These are phyloP conservation scores for Trematosphaeria pertusa DNA, from an alignment of 2,329 filamentous ascomycete genomes.

Conservation along the genomic window DNA sequence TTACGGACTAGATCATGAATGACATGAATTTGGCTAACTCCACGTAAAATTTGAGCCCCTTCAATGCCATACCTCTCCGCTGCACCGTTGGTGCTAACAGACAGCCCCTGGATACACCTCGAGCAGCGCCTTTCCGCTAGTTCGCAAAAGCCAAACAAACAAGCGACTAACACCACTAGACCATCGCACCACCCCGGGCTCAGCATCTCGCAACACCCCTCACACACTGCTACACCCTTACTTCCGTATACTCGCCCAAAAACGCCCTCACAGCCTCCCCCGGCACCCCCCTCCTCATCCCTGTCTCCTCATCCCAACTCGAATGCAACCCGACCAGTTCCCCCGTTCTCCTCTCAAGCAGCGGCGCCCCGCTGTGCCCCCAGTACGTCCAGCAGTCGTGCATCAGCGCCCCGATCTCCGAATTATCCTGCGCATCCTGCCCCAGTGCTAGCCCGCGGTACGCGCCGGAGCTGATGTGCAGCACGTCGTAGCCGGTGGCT, in stretches of 20 bases:
- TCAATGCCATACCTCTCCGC: too few relatives aligned
- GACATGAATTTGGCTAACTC: too few relatives aligned
- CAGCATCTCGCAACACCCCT: too few relatives aligned
- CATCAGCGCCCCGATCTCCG: slow-evolving; percentile 59
- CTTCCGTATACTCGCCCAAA: slow-evolving; percentile 18
- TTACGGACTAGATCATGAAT: too few relatives aligned
- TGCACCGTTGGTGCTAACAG: too few relatives aligned
- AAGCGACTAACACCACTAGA: too few relatives aligned
- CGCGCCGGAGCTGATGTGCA: slow-evolving; percentile 55
- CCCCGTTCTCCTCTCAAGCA: slow-evolving; percentile 51
- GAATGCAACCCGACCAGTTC: slow-evolving; percentile 60
- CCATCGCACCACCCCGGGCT: too few relatives aligned
- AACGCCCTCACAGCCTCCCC: slow-evolving; percentile 55
- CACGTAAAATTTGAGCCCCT: too few relatives aligned
- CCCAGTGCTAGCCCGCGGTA: slow-evolving; percentile 50
- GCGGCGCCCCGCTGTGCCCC: slow-evolving; percentile 62
- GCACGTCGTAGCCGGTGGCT: slow-evolving; percentile 55
- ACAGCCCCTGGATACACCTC: too few relatives aligned
- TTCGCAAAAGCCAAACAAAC: too few relatives aligned
- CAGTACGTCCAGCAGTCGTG: slow-evolving; percentile 66
- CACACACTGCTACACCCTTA: too few relatives aligned
- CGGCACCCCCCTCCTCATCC: slow-evolving; percentile 59
- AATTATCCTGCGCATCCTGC: slow-evolving; percentile 58
- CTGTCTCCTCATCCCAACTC: slow-evolving; percentile 61
- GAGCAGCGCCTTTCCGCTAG: too few relatives aligned